Base-by-base conservation (phyloP, 495 filamentous ascomycete species). In the Penicillium verhagenii region DNA sequence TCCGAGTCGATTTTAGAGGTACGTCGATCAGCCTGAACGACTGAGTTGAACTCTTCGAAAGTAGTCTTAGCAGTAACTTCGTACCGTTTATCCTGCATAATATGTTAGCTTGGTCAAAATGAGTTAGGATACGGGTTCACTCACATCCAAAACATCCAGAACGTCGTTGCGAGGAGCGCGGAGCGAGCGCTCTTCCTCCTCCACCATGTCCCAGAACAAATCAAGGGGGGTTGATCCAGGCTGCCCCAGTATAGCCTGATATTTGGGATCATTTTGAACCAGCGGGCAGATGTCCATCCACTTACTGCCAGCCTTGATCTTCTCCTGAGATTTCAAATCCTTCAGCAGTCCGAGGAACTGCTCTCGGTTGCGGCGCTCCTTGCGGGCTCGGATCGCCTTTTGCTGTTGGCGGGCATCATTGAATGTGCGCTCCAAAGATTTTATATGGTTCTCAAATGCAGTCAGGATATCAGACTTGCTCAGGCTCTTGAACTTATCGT, bases 161-260 rank as follows among this genome's bases (percentile, higher is more conserved):
- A 95, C 87, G 64, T 92, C 84, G 67, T 95, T 95, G 26, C 92
- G 82, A 44, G 86, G 87, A 45, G 82, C 82, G 38, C 95, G 86
- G 14, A 97, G 74, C 18, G 86, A 84, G 46, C 87, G 82, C 56
- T 97, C 92, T 71, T 96, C 91, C 69, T 97, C 93, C 66, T 96
- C 93, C 14, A 97, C 82, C 46, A 92, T 80, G 71, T 99, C 95
- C 93, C 95, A 96, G 72, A 97, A 96, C 8, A 99, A 76, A 53
- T 99, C 94, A 55, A 96, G 78, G n/a, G 93, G 90, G 4, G 84
- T 89, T 4, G 94, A 97, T 48, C 95, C 95, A 38, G 84, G 65
- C 60, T 94, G 91, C 39, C 92, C 94, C 26, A 94, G 82, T 74
- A 96, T 88, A 44, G 84, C 89, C 64, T 77, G 81, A 73, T 95